Conservation (phyloP, 1,284 basidiomycete species). For the Trametes polyzona region DNA sequence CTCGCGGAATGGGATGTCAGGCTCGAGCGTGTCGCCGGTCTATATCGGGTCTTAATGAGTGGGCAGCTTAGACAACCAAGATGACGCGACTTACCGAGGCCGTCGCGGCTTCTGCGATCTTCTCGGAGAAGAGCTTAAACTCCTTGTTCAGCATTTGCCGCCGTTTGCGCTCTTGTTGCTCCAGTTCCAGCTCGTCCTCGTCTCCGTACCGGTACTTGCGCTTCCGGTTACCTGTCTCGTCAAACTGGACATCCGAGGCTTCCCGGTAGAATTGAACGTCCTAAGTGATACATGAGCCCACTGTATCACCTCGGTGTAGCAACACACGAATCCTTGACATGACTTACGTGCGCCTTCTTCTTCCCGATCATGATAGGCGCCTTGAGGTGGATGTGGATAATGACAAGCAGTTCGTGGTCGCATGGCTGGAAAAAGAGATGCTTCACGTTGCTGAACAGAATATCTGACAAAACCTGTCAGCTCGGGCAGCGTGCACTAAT, state of each 20-base stretch:
- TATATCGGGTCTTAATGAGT: constrained; percentile 38
- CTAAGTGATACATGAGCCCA: constrained; percentile 41
- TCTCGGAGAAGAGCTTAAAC: constrained; percentile 93
- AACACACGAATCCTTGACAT: not conserved
- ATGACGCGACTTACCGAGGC: constrained; percentile 57
- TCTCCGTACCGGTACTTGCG: constrained; percentile 97
- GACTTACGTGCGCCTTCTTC: constrained; percentile 88
- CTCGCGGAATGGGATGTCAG: constrained; percentile 97
- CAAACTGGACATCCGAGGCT: constrained; percentile 97
- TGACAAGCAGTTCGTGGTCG: constrained; percentile 94
- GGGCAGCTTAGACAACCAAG: not conserved
- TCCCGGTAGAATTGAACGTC: constrained; percentile 99
- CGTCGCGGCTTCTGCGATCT: constrained; percentile 86
- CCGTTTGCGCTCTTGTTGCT: constrained; percentile 94
- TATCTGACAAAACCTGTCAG: constrained; percentile 54
- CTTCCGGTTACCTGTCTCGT: constrained; percentile 99
- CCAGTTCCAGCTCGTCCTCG: constrained; percentile 99
- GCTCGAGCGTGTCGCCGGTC: constrained; percentile 85
- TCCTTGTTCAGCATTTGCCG: constrained; percentile 92
- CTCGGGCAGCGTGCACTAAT: not conserved
- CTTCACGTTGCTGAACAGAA: constrained; percentile 97
- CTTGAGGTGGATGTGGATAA: constrained; percentile 93
- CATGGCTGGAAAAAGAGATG: constrained; percentile 99
- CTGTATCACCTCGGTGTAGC: not conserved
- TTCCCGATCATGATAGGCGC: constrained; percentile 99